phyloP scores from a whole-genome alignment of 148 eudicot species.

The Nyssa sinensis region DNA sequence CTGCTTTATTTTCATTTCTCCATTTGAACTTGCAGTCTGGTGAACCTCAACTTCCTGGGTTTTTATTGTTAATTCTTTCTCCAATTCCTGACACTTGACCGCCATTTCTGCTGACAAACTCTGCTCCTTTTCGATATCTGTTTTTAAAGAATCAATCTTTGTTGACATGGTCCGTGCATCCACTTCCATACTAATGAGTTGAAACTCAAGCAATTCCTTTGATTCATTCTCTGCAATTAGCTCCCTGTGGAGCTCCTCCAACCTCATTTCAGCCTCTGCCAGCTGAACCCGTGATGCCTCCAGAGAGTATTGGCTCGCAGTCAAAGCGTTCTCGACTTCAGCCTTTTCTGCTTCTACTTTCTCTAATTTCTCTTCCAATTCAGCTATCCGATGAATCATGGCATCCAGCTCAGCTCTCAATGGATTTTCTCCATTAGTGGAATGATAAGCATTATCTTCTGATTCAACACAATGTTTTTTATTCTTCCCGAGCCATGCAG shows the following conservation, averaged over 20 bases:
- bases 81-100: slow-evolving; percentile 45
- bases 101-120: slow-evolving; percentile 37
- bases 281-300: slow-evolving; percentile 35
- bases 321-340: slow-evolving; percentile 38
- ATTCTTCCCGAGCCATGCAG: slow-evolving; percentile 51
- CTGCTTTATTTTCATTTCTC: slow-evolving; percentile 51
- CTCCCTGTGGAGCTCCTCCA: slow-evolving; percentile 59
- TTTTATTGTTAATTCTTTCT: slow-evolving; percentile 44
- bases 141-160: too few species aligned
- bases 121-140: slow-evolving; percentile 51
- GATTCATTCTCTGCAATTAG: slow-evolving; percentile 40
- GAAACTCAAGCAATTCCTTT: slow-evolving; percentile 42
- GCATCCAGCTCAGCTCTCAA: slow-evolving; percentile 34
- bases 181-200: slow-evolving; percentile 35
- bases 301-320: slow-evolving; percentile 28
- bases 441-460: slow-evolving; percentile 7
- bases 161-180: slow-evolving; percentile 51
- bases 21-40: slow-evolving; percentile 24
- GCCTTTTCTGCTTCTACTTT: slow-evolving; percentile 46
- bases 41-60: slow-evolving; percentile 44
- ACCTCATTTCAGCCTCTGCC: slow-evolving; percentile 30
- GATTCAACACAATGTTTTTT: slow-evolving; percentile 19
- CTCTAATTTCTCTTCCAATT: slow-evolving; percentile 39
- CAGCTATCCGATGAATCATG: slow-evolving; percentile 26
- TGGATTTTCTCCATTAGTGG: slow-evolving; percentile 17